These are phyloP conservation scores for Wallacemonas collosoma DNA, from an alignment of 208 protist genomes.

Conservation along the genomic window DNA sequence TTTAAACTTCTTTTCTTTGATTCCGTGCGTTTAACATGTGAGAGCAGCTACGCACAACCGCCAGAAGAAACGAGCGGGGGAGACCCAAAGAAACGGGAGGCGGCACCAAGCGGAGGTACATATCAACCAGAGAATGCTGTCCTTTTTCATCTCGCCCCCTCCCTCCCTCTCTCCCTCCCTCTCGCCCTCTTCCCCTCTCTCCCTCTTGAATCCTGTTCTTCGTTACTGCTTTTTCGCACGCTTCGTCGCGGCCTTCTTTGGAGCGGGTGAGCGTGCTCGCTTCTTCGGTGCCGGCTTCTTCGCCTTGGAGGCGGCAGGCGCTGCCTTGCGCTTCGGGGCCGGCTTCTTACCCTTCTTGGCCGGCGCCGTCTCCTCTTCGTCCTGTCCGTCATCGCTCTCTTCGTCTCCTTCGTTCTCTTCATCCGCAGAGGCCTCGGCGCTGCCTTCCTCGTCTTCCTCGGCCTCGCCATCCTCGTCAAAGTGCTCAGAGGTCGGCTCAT, in stretches of 20 bases:
- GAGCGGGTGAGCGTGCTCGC: constrained; percentile 28
- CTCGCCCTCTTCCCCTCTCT: too few species aligned
- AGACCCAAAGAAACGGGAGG: too few species aligned
- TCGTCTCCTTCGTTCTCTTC: constrained; percentile 25
- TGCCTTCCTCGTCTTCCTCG: constrained; percentile 17
- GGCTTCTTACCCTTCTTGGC: constrained; percentile 31
- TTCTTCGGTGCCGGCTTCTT: constrained; percentile 28
- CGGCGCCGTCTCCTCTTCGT: constrained; percentile 27
- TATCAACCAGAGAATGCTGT: too few species aligned
- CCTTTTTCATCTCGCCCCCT: too few species aligned
- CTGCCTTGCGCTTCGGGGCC: constrained; percentile 22
- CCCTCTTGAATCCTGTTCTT: not conserved
- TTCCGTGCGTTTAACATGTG: too few species aligned
- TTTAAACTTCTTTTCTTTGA: too few species aligned
- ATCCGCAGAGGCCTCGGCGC: constrained; percentile 24
- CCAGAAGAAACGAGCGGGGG: too few species aligned
- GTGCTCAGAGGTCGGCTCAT: constrained; percentile 5
- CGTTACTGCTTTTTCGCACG: constrained; percentile 47
- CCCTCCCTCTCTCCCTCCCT: too few species aligned
- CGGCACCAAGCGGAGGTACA: too few species aligned
- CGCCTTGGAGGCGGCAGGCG: constrained; percentile 6
- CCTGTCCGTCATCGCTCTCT: constrained; percentile 19
- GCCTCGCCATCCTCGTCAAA: constrained; percentile 22
- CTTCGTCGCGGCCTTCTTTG: constrained; percentile 49
- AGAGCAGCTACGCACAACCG: too few species aligned